Percentiles rank a stretch among this genome's conserved stretches.
phyloP scores from a whole-genome alignment of 2,329 filamentous ascomycete genomes.

The Arthrobotrys entomopaga region DNA sequence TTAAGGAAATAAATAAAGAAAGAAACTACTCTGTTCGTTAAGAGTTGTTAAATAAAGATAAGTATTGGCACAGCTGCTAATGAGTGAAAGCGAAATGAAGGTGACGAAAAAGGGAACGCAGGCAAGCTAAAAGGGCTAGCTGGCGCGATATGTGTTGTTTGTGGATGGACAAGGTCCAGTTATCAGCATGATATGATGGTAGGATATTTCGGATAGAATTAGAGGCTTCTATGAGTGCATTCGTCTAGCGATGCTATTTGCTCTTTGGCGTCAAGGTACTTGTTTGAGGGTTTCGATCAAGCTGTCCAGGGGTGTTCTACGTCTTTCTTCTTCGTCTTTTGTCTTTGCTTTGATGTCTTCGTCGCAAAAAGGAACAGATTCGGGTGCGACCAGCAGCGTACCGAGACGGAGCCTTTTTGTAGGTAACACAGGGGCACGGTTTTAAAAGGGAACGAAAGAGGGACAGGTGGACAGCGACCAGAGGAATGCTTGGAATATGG shows the following conservation, averaged over 20 bases:
- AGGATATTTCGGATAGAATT: slow-evolving; percentile 4
- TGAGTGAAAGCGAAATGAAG: slow-evolving; percentile 7
- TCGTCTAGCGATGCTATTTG: no score
- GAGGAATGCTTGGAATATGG: neutral
- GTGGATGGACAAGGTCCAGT: slow-evolving; percentile 16
- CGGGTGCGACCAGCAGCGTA: slow-evolving; percentile 10
- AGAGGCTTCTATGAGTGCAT: slow-evolving; percentile 6
- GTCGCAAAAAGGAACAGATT: neutral
- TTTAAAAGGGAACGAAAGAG: neutral
- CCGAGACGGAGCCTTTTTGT: slow-evolving; percentile 6
- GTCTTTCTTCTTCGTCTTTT: no score
- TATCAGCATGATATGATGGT: slow-evolving; percentile 33
- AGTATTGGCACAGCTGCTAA: neutral
- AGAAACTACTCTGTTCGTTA: slow-evolving; percentile 7
- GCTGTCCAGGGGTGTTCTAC: no score
- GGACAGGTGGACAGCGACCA: neutral
- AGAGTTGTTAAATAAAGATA: neutral
- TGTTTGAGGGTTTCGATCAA: no score
- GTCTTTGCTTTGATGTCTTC: no score
- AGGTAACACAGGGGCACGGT: neutral
- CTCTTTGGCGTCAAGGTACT: no score
- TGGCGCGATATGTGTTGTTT: slow-evolving; percentile 27
- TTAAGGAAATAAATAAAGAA: neutral
- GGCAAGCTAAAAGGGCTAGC: slow-evolving; percentile 15
- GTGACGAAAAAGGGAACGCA: no score